Evolutionary conservation across 2,329 filamentous ascomycete genomes (phyloP).

Genomic region (Trichoderma breve): DNA sequence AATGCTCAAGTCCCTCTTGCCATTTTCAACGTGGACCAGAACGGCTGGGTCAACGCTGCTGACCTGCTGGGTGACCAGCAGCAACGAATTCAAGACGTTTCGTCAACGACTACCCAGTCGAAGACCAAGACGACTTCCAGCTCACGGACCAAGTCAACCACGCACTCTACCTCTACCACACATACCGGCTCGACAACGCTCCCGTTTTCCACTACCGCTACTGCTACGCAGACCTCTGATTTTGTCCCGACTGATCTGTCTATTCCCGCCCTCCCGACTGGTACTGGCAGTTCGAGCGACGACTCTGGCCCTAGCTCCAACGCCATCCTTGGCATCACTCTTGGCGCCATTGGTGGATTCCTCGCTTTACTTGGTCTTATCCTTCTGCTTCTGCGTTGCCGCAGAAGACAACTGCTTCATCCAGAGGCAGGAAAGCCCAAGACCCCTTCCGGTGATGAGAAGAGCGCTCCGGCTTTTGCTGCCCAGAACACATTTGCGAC

Average conservation of each 20-base stretch:
- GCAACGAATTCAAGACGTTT: slow-evolving; percentile 30
- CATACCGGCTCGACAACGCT: slow-evolving; percentile 25
- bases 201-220: slow-evolving; percentile 25
- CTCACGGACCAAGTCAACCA: slow-evolving; percentile 1
- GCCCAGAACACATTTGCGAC: slow-evolving; percentile 45
- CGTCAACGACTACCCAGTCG: slow-evolving; percentile 28
- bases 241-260: slow-evolving; percentile 22
- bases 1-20: slow-evolving; percentile 63
- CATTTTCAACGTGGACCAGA: slow-evolving; percentile 73
- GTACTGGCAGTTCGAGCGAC: slow-evolving; percentile 24
- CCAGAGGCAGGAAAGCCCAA: slow-evolving; percentile 46
- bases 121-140: slow-evolving; percentile 11
- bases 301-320: slow-evolving; percentile 41
- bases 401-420: slow-evolving; percentile 55
- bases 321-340: slow-evolving; percentile 73
- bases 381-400: slow-evolving; percentile 56
- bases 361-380: slow-evolving; percentile 67
- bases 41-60: slow-evolving; percentile 74
- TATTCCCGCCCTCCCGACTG: slow-evolving; percentile 26
- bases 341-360: slow-evolving; percentile 77
- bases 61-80: slow-evolving; percentile 55
- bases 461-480: slow-evolving; percentile 50
- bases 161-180: slow-evolving; percentile 26
- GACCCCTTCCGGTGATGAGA: slow-evolving; percentile 54
- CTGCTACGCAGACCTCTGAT: slow-evolving; percentile 22